phyloP scores from a whole-genome alignment of 2,329 filamentous ascomycete species.

The Hypocrella siamensis region DNA sequence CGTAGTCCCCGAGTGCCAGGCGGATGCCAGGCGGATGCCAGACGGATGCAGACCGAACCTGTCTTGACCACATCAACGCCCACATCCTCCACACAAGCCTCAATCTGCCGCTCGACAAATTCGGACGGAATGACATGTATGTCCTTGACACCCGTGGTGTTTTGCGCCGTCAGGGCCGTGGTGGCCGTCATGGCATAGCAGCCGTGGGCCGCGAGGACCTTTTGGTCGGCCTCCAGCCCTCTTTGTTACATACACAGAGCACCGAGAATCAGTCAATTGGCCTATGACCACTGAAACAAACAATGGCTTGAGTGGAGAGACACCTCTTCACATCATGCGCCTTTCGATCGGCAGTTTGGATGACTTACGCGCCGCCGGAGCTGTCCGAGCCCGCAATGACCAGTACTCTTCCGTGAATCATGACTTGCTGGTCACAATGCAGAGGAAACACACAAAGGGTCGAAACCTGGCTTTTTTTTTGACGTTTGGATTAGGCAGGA shows the following conservation, averaged over 20 bases:
- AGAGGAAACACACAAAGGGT: too few relatives aligned
- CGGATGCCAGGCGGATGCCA: too few relatives aligned
- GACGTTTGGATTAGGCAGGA: too few relatives aligned
- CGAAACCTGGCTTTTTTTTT: too few relatives aligned
- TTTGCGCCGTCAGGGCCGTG: constrained; percentile 89
- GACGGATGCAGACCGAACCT: constrained; percentile 46
- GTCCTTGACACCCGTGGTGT: constrained; percentile 69
- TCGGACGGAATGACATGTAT: constrained; percentile 65
- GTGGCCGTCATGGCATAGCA: constrained; percentile 96
- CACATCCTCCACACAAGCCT: constrained; percentile 70
- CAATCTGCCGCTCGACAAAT: constrained; percentile 75
- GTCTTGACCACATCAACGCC: constrained; percentile 85
- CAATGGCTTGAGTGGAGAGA: too few relatives aligned
- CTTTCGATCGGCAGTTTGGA: background rate
- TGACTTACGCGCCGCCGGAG: constrained; percentile 66
- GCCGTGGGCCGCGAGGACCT: constrained; percentile 79
- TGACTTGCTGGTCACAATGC: too few relatives aligned
- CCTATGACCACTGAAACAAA: too few relatives aligned
- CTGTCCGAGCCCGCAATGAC: constrained; percentile 82
- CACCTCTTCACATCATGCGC: background rate
- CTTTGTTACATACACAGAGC: constrained; percentile 27
- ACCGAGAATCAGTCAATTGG: background rate
- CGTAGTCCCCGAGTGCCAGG: background rate
- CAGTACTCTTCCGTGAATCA: constrained; percentile 38
- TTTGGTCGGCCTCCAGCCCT: constrained; percentile 89